A percentile compares a stretch with the other conserved stretches of the same genome.
Conservation (phyloP, 2,329 filamentous ascomycete genomes). For the Aspergillus brasiliensis region DNA sequence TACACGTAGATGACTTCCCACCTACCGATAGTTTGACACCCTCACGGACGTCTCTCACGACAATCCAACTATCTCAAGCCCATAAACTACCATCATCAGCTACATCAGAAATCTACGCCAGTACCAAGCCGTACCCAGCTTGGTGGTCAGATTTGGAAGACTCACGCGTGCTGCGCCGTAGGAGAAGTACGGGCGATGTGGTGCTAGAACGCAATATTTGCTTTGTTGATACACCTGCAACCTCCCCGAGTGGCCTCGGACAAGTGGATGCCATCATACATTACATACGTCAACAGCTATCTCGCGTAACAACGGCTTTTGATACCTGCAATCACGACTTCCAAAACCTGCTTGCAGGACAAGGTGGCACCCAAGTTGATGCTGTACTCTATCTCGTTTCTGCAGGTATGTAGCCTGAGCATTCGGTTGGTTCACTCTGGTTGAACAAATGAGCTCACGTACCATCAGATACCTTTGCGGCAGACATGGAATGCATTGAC, state of each 20-base stretch:
- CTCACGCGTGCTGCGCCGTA: constrained; percentile 59
- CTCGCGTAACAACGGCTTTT: constrained; percentile 62
- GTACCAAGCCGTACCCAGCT: constrained; percentile 78
- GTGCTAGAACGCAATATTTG: constrained; percentile 89
- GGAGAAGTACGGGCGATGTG: constrained; percentile 72
- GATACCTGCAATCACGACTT: constrained; percentile 73
- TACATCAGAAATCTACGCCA: constrained; percentile 73
- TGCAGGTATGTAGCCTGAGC: constrained; percentile 59
- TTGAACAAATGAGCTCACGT: constrained; percentile 15
- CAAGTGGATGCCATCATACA: constrained; percentile 63
- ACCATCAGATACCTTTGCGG: constrained; percentile 55
- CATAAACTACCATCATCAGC: constrained; percentile 21
- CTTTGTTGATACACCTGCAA: constrained; percentile 80
- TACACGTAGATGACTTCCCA: constrained; percentile 75
- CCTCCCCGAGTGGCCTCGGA: constrained; percentile 55
- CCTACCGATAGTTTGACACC: constrained; percentile 19
- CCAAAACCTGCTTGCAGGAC: constrained; percentile 74
- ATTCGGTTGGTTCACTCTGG: neutral
- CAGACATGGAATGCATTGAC: constrained; percentile 72
- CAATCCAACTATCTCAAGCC: constrained; percentile 22
- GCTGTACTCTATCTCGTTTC: constrained; percentile 79
- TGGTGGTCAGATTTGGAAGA: constrained; percentile 87
- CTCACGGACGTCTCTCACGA: constrained; percentile 24
- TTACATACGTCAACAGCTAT: constrained; percentile 73
- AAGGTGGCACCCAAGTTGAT: constrained; percentile 82